Base-by-base conservation (phyloP, 2,329 filamentous ascomycete genomes). In the Ustulina deusta region DNA sequence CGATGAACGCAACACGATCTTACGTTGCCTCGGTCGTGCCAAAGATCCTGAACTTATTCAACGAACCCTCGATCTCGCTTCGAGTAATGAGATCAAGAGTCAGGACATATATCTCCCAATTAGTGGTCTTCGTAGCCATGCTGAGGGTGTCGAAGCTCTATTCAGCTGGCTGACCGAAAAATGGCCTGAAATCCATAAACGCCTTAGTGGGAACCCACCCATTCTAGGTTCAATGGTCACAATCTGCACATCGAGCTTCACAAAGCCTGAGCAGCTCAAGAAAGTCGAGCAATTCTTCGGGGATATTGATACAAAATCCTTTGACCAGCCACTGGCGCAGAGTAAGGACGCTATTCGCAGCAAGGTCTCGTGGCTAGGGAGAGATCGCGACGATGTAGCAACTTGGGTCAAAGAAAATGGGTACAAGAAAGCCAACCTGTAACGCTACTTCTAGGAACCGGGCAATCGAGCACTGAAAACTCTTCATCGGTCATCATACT, bases 101-200 rank as follows among this genome's bases (percentile, higher is more conserved):
- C 95, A 97, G 80, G 95, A 98, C 79, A 90, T 97, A 71, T 97
- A 97, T 82, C 89, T 97, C 78, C 94, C 95, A 1, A 87, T 96
- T 44, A 88, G 89, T 38, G 92, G 92, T 7, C 87, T 98, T 32
- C 89, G 94, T 66, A 88, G 87, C 61, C 93, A 97, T 77, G 83
- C 89, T 7, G 89, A 90, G 49, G 95, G 95, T 73, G 91, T 97
- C 63, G 84, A 92, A 65, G 92, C 92, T 7, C 86, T 97, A 65
- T 97, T 92, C 86, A 81, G 79, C 20, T 98, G 93, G 92, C 85
- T 97, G 84, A 92, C 90, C 78, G 85, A 90, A 72, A 96, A 97
- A 82, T 98, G 95, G 94, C 92, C 93, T n/a, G 86, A 88, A 38
- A 84, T 98, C 49, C 87, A 89, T 78, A 89, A 92, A 84, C 90